Percentiles rank a stretch among this genome's conserved stretches.
These are phyloP conservation scores for Rugosomyces carneus DNA, from an alignment of 1,284 basidiomycete genomes.

Conservation along the genomic window DNA sequence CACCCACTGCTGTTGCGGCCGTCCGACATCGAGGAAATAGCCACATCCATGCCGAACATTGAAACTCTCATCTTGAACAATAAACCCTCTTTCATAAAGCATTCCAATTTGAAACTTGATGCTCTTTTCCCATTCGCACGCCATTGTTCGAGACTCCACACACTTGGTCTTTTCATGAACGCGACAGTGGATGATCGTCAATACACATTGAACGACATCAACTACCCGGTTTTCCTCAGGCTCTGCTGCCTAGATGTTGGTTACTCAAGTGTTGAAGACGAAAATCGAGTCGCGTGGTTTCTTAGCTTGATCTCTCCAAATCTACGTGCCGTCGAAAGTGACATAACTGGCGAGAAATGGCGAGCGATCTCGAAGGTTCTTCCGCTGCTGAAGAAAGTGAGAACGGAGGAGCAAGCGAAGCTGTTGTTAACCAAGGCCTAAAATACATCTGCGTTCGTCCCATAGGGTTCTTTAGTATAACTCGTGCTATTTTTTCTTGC, in stretches of 20 bases:
- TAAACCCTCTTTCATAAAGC: constrained; percentile 39
- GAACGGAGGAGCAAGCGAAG: constrained; percentile 35
- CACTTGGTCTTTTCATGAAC: constrained; percentile 49
- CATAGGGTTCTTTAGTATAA: too few relatives aligned
- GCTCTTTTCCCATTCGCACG: constrained; percentile 47
- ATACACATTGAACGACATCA: constrained; percentile 2
- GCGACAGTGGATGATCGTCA: constrained; percentile 24
- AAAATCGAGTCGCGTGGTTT: constrained; percentile 42
- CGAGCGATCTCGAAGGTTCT: constrained; percentile 36
- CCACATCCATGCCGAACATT: constrained; percentile 42
- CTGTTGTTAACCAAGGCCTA: constrained; percentile 23
- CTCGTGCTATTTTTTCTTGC: too few relatives aligned
- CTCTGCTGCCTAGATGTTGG: constrained; percentile 42
- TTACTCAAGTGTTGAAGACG: constrained; percentile 37
- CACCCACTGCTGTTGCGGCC: constrained; percentile 42
- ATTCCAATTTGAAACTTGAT: constrained; percentile 26
- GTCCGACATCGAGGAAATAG: constrained; percentile 44
- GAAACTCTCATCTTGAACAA: constrained; percentile 43
- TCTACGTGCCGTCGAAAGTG: constrained; percentile 29
- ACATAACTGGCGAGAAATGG: constrained; percentile 29
- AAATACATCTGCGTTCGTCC: too few relatives aligned
- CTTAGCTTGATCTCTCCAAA: constrained; percentile 44
- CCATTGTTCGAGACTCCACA: constrained; percentile 44
- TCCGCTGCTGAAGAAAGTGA: constrained; percentile 41
- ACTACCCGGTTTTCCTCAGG: constrained; percentile 28